Evolutionary conservation across 2,329 filamentous ascomycete species (phyloP), one percentile per base, ranked within the genome.

Genomic region (Colletotrichum camelliae): DNA sequence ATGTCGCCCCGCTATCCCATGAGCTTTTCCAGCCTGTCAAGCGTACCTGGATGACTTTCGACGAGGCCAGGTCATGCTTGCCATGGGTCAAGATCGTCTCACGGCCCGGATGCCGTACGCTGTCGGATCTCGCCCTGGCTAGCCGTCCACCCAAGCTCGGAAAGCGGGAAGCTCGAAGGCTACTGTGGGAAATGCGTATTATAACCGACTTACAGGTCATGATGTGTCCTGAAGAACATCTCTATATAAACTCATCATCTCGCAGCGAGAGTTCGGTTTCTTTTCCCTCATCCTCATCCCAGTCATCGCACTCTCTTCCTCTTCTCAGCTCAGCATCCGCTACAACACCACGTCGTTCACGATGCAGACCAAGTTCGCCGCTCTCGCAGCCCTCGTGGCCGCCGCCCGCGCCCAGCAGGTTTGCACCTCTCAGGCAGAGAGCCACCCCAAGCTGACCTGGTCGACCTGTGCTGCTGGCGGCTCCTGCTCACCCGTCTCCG

Each of bases 361-460:
- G 48, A 83, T 83, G 82, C 79, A 83, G 78, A 80, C 79, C 67
- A 78, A 79, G 43, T 74, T 83, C 72, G 80, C 80, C 70, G 77
- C 81, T 73, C 80, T 87, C 78, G 79, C 83, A 74, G 84, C 85
- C 77, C 82, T 89, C 74, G 80, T 88, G 79, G 85, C 85, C 64
- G 80, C 84, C 48, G 86, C 84, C 76, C 79, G 83, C 68, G 89
- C 88, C 75, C 91, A 92, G 81, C 85, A 89, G 80, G 88, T 84
- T 70, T 91, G 90, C 81, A 84, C 85, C 35, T 79, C 84, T 77
- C 86, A 83, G 65, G 77, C 85, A 13, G 90, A 91, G 80, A 86
- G 79, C 35, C 90, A 92, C 80, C 91, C 91, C 21, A 74, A 85
- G 33, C 83, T 93, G 79, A 86, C 82, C 73, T 91, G 89, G 88